Evolutionary conservation across 352 stramenopile genomes (phyloP), one percentile per base, ranked within the genome.

Genomic region (Phytopythium sindhum): DNA sequence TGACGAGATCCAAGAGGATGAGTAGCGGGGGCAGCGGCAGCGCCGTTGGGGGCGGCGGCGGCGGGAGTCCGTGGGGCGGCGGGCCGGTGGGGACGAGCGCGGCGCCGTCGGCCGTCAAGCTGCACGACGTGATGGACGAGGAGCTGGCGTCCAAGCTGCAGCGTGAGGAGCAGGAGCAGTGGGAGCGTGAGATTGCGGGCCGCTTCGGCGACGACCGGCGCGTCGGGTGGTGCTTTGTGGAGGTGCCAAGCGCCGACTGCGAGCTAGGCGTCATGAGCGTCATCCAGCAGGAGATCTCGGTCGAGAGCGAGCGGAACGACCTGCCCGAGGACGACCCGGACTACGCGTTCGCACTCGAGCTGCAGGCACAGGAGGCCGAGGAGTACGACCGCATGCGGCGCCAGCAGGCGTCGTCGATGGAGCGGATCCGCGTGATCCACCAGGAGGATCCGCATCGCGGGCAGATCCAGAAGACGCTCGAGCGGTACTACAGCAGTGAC

Each of bases 41-140:
- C 19, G 31, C n/a, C n/a, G 54, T 33, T 14, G 33, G n/a, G n/a
- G n/a, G 54, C 8, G n/a, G n/a, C 9, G 31, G 54, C 54, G 23
- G 11, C 23, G 35, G 21, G 3, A 23, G 54, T 23, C 17, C 54
- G 33, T 60, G 54, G 54, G 54, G 54, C 19, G 17, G 28, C 31
- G 54, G 54, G 31, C 23, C 61, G 4, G 67, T 72, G 59, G 45
- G 59, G 24, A 47, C 70, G 10, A 44, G 57, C 1, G 42, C 75
- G 29, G 66, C 71, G 5, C 60, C 65, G 17, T 60, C 63, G 51
- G 64, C 75, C 31, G 68, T 88, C n/a, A 86, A 78, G 50, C 70
- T 90, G 31, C 72, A 81, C 60, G 72, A 88, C 55, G 79, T 90
- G 59, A 89, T 90, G 78, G 81, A 87, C 62, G 80, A 86, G 64